These are phyloP conservation scores for Penicillium angulare DNA, from an alignment of 495 filamentous ascomycete genomes.

Conservation along the genomic window DNA sequence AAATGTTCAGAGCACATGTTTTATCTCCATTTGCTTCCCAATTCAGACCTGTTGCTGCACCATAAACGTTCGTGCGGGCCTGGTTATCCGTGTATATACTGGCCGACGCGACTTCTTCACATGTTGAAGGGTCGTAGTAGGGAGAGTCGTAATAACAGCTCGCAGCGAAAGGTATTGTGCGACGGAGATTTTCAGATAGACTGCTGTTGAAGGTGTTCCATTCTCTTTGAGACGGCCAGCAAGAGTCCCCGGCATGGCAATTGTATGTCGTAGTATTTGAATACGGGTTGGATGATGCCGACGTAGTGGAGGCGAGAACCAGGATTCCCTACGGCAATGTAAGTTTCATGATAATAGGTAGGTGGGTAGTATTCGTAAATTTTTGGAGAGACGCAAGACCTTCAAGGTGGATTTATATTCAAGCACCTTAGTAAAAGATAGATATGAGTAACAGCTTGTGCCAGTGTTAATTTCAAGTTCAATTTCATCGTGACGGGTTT, in stretches of 20 bases:
- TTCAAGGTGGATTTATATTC: too few species aligned
- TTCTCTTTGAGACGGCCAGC: conserved; percentile 16
- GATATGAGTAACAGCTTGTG: too few species aligned
- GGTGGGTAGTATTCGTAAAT: too few species aligned
- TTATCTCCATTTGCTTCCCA: conserved; percentile 13
- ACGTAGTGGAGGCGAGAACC: too few species aligned
- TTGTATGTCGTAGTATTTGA: too few species aligned
- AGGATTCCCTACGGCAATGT: too few species aligned
- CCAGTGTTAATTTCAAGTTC: too few species aligned
- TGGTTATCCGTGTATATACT: conserved; percentile 10
- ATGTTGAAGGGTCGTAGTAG: conserved; percentile 10
- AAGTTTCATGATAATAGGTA: too few species aligned
- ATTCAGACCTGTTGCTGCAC: conserved; percentile 7
- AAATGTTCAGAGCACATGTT: conserved; percentile 9
- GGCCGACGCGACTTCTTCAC: conserved; percentile 8
- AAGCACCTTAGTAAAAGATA: too few species aligned
- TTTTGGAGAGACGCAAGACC: too few species aligned
- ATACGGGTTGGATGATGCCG: too few species aligned
- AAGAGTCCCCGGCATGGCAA: conserved; percentile 7
- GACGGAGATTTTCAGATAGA: conserved; percentile 11
- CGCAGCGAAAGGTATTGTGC: conserved; percentile 18
- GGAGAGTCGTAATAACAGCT: conserved; percentile 17
- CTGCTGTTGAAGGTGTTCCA: conserved; percentile 22
- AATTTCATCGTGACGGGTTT: too few species aligned
- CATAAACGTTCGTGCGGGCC: conserved; percentile 6